Percentiles rank a stretch among this genome's conserved stretches.
These are phyloP conservation scores for Colletotrichum tropicicola DNA, from an alignment of 2,329 filamentous ascomycete genomes.

Conservation along the genomic window DNA sequence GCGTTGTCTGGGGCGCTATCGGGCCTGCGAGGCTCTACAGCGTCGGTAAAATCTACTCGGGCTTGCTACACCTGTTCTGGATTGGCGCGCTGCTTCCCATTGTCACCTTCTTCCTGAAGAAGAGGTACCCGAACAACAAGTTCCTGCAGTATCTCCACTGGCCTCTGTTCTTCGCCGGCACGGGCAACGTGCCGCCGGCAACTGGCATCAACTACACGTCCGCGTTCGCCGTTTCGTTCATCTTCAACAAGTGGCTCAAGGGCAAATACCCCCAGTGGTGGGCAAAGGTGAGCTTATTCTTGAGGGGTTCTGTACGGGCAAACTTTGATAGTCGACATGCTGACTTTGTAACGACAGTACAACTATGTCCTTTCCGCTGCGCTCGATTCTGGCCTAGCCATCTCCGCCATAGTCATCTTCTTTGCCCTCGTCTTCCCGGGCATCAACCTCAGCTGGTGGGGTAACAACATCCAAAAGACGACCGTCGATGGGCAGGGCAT, in stretches of 20 bases:
- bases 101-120: constrained; percentile 23
- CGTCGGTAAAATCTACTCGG: constrained; percentile 54
- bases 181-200: constrained; percentile 21
- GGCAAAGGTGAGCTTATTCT: constrained; percentile 6
- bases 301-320: too few relatives aligned
- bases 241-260: constrained; percentile 28
- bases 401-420: constrained; percentile 52
- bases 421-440: constrained; percentile 52
- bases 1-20: constrained; percentile 60
- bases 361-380: constrained; percentile 53
- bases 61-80: constrained; percentile 60
- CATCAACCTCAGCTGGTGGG: constrained; percentile 49
- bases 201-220: constrained; percentile 26
- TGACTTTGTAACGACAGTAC: constrained; percentile 26
- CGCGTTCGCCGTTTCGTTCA: constrained; percentile 6
- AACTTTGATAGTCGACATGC: neutral
- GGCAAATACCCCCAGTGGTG: constrained; percentile 21
- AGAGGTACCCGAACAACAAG: neutral
- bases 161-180: constrained; percentile 24
- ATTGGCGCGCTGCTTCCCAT: constrained; percentile 41
- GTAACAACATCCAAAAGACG: constrained; percentile 40
- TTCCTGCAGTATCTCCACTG: constrained; percentile 17
- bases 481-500: constrained; percentile 50
- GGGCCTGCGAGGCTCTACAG: constrained; percentile 58
- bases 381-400: constrained; percentile 49